These are phyloP conservation scores for Tetradesmus obliquus DNA, from an alignment of 139 green algal species.

Conservation along the genomic window DNA sequence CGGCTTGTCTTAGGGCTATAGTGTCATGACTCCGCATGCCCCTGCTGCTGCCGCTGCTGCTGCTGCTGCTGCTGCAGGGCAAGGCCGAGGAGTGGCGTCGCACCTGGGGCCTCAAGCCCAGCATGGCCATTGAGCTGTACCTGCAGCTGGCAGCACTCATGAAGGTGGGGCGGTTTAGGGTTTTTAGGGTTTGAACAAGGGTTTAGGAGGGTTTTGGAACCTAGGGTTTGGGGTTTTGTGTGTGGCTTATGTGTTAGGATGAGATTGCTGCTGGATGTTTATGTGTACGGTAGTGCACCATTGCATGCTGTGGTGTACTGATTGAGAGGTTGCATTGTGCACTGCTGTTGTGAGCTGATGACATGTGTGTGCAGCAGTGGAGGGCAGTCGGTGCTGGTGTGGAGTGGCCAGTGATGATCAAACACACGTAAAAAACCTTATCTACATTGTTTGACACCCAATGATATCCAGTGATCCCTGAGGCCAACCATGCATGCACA, in stretches of 20 bases:
- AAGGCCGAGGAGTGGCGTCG: constrained; percentile 57
- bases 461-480: constrained; percentile 36
- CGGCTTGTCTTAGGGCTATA: no score
- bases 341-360: background rate
- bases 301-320: background rate
- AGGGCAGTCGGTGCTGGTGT: background rate
- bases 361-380: background rate
- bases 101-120: constrained; percentile 50
- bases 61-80: constrained; percentile 33
- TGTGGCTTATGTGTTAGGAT: no score
- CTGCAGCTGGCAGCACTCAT: constrained; percentile 56
- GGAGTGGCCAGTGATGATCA: constrained; percentile 37
- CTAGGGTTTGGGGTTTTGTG: background rate
- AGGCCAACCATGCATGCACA: constrained; percentile 26
- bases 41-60: background rate
- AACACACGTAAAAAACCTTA: constrained; percentile 56
- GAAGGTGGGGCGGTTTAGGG: constrained; percentile 53
- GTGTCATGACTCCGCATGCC: no score
- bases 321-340: background rate
- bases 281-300: no score
- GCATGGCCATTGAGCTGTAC: constrained; percentile 55
- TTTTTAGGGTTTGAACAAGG: background rate
- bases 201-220: background rate
- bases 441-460: constrained; percentile 66
- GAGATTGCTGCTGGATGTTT: no score